Evolutionary conservation across 2,329 filamentous ascomycete genomes (phyloP), one percentile per base, ranked within the genome.

Genomic region (Pestalotiopsis sp.): DNA sequence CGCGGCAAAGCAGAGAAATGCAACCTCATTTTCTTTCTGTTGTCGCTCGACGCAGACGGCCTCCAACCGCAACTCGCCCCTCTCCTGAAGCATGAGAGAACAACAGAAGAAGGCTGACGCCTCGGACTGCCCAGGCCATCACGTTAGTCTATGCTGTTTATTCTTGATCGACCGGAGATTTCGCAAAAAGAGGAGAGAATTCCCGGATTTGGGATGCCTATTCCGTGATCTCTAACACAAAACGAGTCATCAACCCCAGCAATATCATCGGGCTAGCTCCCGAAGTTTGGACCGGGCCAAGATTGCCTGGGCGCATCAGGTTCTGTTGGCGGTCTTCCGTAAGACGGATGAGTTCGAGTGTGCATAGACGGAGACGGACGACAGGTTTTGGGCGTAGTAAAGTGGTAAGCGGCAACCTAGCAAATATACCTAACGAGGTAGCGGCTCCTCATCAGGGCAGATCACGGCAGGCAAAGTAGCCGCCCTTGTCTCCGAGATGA

Each of bases 1-100:
- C 41, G 64, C 64, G 64, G 64, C 64, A 66, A 57, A 64, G 36
- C 64, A 36, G 31, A 27, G 31, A 56, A 66, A 66, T 66, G 64
- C 64, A 23, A 57, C 64, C 25, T 49, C 61, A 4, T 41, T 11
- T 11, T 49, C 5, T 17, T 25, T 20, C 12, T 20, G 2, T 38
- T 20, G 13, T 39, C 31, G 14, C n/a, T 62, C 59, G 23, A 62
- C 13, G 14, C 59, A 38, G 5, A 9, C 57, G 23, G 23, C 57
- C 61, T 12, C 27, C 61, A 27, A 17, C 31, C 7, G 38, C 12
- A 20, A 63, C 20, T 17, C 20, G 45, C 38, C 38, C n/a, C 27
- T 36, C 17, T 17, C 14, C 17, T 36, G 61, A 23, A 63, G 36
- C n/a, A 36, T 4, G 4, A 63, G 61, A 39, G 27, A 63, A 39